These are phyloP conservation scores for Ascosphaera apis DNA, from an alignment of 2,329 filamentous ascomycete species.

Conservation along the genomic window DNA sequence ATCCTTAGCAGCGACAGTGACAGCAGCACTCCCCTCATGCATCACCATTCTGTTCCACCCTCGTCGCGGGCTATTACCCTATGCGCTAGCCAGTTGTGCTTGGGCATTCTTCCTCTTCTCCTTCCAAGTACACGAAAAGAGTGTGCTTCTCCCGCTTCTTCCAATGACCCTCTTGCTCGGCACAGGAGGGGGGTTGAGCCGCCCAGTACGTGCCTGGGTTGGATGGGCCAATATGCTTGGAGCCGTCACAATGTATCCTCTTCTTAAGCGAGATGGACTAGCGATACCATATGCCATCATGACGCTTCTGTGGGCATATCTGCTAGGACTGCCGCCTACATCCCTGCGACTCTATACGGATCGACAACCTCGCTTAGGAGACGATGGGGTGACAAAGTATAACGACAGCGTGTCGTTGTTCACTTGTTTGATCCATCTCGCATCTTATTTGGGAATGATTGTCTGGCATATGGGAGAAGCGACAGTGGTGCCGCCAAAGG, in stretches of 20 bases:
- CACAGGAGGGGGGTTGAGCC: conserved; percentile 51
- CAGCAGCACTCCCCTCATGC: conserved; percentile 58
- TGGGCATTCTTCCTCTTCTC: conserved; percentile 98
- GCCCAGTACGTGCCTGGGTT: conserved; percentile 65
- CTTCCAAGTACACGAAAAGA: conserved; percentile 98
- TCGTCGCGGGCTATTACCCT: conserved; percentile 50
- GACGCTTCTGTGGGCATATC: conserved; percentile 71
- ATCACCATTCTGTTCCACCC: conserved; percentile 58
- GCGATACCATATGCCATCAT: conserved; percentile 66
- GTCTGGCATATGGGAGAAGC: conserved; percentile 60
- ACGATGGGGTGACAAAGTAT: conserved; percentile 9
- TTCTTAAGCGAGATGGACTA: conserved; percentile 67
- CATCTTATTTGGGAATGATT: conserved; percentile 56
- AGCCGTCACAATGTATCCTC: conserved; percentile 80
- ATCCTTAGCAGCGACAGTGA: conserved; percentile 51
- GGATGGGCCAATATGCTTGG: conserved; percentile 87
- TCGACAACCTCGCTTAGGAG: conserved; percentile 18
- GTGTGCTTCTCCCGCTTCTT: conserved; percentile 70
- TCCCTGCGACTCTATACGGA: conserved; percentile 44
- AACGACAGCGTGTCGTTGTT: conserved; percentile 25
- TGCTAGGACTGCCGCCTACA: conserved; percentile 66
- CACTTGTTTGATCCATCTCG: conserved; percentile 47
- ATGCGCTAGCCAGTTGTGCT: conserved; percentile 59
- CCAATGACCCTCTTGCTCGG: conserved; percentile 81
- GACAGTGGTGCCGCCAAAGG: conserved; percentile 40